Evolutionary conservation across 2,329 filamentous ascomycete genomes (phyloP), one percentile per base, ranked within the genome.

Genomic region (Colletotrichum limetticola): DNA sequence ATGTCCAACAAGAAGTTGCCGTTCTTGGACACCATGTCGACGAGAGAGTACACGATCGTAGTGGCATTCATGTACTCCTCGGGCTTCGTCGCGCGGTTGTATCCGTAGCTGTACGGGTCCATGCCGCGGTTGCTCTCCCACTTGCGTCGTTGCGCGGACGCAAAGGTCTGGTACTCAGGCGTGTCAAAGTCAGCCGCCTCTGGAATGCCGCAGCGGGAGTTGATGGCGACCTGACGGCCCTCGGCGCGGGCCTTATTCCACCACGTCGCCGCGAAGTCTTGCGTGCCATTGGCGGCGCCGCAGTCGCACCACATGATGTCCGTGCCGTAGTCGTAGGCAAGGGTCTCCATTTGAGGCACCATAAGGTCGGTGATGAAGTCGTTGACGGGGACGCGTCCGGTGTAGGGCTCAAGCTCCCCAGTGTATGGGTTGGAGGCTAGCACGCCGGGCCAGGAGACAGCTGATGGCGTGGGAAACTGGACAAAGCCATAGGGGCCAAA

Each of bases 81-180:
- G 1, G 80, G 76, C 0, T 85, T 82, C 0, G 89, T 91, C 1
- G 88, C 88, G 7, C 85, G 82, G 77, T 91, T 91, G 79, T 88
- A 91, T 3, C 89, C 89, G 75, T 91, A 91, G 74, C 82, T 85
- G 76, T 84, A 91, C 0, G 89, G 89, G 75, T 91, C 89, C 87
- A 91, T 89, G 49, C 89, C 89, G 55, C 84, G 83, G 78, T 87
- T 91, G 53, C 81, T 86, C 79, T 91, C 90, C 89, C 89, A 91
- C 78, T 91, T 91, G 32, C 87, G 63, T 3, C 66, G 60, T 28
- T 72, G 70, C 19, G 66, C 70, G n/a, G 85, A 83, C 3, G 82
- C 80, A 77, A 87, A 89, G 8, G 82, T 83, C 32, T 82, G 81
- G 77, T 74, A 91, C 77, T 91, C 89, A 0, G 89, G 89, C 1